Evolutionary conservation across 2,329 filamentous ascomycete genomes (phyloP), one percentile per base, ranked within the genome.

Genomic region (Penicillium sp.): DNA sequence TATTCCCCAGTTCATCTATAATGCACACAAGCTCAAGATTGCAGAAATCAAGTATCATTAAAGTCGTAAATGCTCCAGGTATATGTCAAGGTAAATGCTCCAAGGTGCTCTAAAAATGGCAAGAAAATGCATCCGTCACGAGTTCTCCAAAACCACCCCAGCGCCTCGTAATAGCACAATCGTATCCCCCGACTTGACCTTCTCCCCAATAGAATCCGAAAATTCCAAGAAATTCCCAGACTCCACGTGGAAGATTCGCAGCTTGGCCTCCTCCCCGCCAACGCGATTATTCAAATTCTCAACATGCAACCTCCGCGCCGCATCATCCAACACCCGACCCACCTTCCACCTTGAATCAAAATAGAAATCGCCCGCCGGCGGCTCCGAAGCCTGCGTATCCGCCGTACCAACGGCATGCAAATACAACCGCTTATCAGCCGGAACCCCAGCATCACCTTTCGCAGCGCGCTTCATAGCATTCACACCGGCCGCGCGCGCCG

Each of bases 211-310:
- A 76, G 92, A 92, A 72, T 96, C 92, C 22, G 82, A 85, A 65
- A 95, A 99, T 54, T 94, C 92, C 57, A 99, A 72, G 56, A 99
- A 71, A 51, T 90, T 78, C 0, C 94, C 94, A 0, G 88, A 89
- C 68, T 99, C 92, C 0, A 99, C 89, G 69, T 97, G 92, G 66
- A 96, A 99, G 0, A 99, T 85, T 8, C 94, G 77, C 58, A 99
- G 70, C 71, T 88, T 88, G 53, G 91, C 86, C 68, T 88, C 85
- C 74, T 77, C 74, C 5, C 68, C 69, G 33, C 65, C 70, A 38
- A 58, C 69, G 6, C 71, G 66, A 57, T 78, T 77, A 61, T 78
- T 77, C 51, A 75, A 46, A 58, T 78, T 78, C 63, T 75, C 69
- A 9, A 77, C 71, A 24, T 68, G 65, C 53, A 77, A 55, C 54